Evolutionary conservation across 2,329 filamentous ascomycete species (phyloP).

Genomic region (Madurella fahalii): DNA sequence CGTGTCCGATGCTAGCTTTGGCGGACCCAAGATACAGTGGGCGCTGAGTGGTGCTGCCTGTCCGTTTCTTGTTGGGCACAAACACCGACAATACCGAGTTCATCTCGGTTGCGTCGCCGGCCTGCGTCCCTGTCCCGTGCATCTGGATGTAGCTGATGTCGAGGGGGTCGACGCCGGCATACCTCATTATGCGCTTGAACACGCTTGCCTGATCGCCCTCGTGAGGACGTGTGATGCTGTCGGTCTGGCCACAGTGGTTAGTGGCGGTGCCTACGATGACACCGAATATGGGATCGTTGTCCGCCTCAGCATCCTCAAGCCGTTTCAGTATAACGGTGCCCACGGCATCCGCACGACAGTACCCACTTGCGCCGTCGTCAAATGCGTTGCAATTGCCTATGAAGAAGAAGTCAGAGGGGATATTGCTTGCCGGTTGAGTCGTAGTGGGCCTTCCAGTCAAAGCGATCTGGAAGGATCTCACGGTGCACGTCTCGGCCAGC

Average conservation of each 20-base stretch:
- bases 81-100: slow-evolving; percentile 57
- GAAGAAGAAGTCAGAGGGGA: too few relatives aligned
- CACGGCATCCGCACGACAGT: slow-evolving; percentile 49
- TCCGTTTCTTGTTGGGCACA: slow-evolving; percentile 30
- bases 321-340: slow-evolving; percentile 48
- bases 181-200: slow-evolving; percentile 53
- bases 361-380: slow-evolving; percentile 59
- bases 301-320: slow-evolving; percentile 42
- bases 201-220: slow-evolving; percentile 58
- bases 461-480: slow-evolving; percentile 59
- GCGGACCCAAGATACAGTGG: slow-evolving; percentile 37
- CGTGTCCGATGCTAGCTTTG: slow-evolving; percentile 30
- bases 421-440: background rate
- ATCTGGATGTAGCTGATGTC: slow-evolving; percentile 63
- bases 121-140: slow-evolving; percentile 68
- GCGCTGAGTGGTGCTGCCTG: too few relatives aligned
- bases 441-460: slow-evolving; percentile 62
- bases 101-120: slow-evolving; percentile 65
- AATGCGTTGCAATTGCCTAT: slow-evolving; percentile 45
- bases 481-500: slow-evolving; percentile 65
- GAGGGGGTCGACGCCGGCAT: slow-evolving; percentile 51
- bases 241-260: slow-evolving; percentile 67
- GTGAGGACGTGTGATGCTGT: slow-evolving; percentile 69
- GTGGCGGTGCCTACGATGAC: slow-evolving; percentile 60
- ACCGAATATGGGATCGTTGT: slow-evolving; percentile 63